Base-by-base conservation (phyloP, 371 early-diverging fungal species). In the Mortierella sp. region DNA sequence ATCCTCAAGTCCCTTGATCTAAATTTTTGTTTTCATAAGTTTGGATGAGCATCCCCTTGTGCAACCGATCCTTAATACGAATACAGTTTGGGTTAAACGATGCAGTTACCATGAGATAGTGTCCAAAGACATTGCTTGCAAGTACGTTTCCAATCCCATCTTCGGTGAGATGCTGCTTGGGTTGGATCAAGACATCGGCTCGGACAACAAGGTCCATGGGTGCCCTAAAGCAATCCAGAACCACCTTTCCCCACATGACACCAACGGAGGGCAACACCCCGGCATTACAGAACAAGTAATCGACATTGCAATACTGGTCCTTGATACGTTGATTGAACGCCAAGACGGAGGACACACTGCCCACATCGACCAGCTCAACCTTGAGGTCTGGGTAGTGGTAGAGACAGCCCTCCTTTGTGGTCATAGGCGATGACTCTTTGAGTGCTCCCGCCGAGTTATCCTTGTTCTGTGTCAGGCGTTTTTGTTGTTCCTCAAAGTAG, bases 61-160 rank as follows among this genome's bases (percentile, higher is more conserved):
- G 26, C 9, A 24, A 24, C 42, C 13, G 23, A 14, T 12, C n/a
- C n/a, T n/a, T n/a, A n/a, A n/a, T n/a, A n/a, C n/a, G 12, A 38
- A 38, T 38, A 38, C 38, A 38, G 38, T 38, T 38, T 38, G 12
- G 8, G 12, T 8, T 12, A 12, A 12, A 38, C 38, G 12, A 38
- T 38, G 12, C 12, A 38, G 8, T 38, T 79, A 90, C 88, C 84
- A 96, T 87, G 12, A 95, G 61, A 67, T 94, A 96, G 63, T 96
- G 96, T 5, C 96, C 96, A 80, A 95, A 92, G 8, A 93, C 89
- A 72, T 96, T 96, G 46, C 91, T 87, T 21, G 91, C 90, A 83
- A 96, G 91, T 13, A 88, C 87, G 58, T 81, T 82, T 0, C 95
- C 96, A 58, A 95, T 69, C 0, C 93, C 93, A 54, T 84, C 87